Base-by-base conservation (phyloP, 1,284 basidiomycete species). In the Uromyces viciae-fabae region DNA sequence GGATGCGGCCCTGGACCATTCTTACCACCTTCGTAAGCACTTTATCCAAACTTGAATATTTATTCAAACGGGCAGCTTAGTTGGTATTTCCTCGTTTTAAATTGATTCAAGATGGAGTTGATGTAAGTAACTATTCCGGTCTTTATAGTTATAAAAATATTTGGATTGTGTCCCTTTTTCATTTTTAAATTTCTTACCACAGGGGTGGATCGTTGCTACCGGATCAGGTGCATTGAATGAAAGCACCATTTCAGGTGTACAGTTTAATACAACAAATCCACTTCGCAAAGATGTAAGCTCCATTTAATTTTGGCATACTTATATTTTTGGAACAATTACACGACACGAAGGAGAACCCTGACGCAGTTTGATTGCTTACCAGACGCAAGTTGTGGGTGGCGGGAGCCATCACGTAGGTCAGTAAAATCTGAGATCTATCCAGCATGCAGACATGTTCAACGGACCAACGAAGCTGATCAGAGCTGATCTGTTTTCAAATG, bases 1-100 rank as follows among this genome's bases (percentile, higher is more conserved):
- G 11, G 86, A 86, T 69, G 72, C 49, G 0, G 82, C 81, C 25
- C 82, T 85, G 11, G 84, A 84, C 33, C 87, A 87, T 81, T 87
- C 87, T 2, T 85, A 84, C 80, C 86, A 86, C 80, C 81, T 86
- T 15, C 85, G 85, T 82, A 83, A 83, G 2, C 11, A 52, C 40
- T 56, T n/a, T 54, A 28, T 66, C 52, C 46, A 0, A 36, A 56
- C 36, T 40, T 25, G 25, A 66, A n/a, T 36, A 49, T 25, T 31
- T 19, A 15, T 11, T n/a, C n/a, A 52, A 49, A 0, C 43, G 11
- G 11, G 8, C 33, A 38, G 19, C 62, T 36, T 31, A 42, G 40
- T 43, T 54, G 31, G 33, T 58, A 40, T 28, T 40, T 46, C 42
- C n/a, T 9, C 9, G 28, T 28, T 19, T n/a, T 28, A 28, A 25